Percentiles rank a stretch among this genome's conserved stretches.
Evolutionary conservation across 169 alveolate species (phyloP).

Genomic region (Plasmodium vinckei): DNA sequence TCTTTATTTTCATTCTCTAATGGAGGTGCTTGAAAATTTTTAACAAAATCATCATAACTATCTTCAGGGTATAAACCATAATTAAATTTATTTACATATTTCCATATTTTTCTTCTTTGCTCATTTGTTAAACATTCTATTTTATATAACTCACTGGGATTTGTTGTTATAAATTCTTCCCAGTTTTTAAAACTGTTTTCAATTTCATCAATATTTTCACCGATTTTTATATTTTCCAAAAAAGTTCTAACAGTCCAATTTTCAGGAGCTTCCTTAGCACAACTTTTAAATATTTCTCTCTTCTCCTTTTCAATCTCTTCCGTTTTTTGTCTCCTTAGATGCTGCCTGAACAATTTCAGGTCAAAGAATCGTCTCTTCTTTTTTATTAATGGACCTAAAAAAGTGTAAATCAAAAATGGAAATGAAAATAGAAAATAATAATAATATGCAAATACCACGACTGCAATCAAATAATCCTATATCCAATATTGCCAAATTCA

Average conservation of each 20-base stretch:
- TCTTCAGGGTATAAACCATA: conserved; percentile 90
- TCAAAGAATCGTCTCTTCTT: conserved; percentile 84
- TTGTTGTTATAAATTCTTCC: conserved; percentile 84
- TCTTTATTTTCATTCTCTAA: conserved; percentile 87
- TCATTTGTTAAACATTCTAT: conserved; percentile 86
- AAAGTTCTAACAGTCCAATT: conserved; percentile 88
- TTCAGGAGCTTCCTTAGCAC: conserved; percentile 87
- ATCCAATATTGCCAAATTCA: too few species aligned
- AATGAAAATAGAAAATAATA: not conserved
- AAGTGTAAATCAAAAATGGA: not conserved
- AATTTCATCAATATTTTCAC: conserved; percentile 87
- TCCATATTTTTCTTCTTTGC: conserved; percentile 85
- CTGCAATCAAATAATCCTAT: too few species aligned
- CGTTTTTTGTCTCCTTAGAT: conserved; percentile 82
- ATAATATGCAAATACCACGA: not conserved
- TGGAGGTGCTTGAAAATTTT: conserved; percentile 88
- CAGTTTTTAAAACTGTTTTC: conserved; percentile 86
- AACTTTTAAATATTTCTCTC: conserved; percentile 78
- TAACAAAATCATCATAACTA: conserved; percentile 83
- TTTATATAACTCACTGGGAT: conserved; percentile 84
- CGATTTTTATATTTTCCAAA: conserved; percentile 83
- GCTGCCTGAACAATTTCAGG: conserved; percentile 84
- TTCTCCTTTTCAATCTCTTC: conserved; percentile 85
- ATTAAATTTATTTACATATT: conserved; percentile 86
- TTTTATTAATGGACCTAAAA: conserved; percentile 83